Conservation (phyloP, 192 early-diverging fungal genomes). For the Coemansia javaensis region DNA sequence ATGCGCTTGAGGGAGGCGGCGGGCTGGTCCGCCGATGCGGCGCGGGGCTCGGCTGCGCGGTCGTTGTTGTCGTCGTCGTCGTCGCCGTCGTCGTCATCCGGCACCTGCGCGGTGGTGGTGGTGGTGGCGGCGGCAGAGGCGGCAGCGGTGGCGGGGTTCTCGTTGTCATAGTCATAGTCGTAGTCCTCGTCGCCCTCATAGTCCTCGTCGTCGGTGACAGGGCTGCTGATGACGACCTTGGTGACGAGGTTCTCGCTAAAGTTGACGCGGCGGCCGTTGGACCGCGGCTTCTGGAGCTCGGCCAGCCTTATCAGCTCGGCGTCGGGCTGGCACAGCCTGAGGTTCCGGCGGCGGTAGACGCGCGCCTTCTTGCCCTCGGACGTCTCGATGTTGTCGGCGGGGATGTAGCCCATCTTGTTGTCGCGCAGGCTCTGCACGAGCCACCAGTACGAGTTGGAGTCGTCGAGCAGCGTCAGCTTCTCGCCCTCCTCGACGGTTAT, state of each 20-base stretch:
- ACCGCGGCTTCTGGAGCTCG: constrained; percentile 6
- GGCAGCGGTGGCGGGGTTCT: constrained; percentile 9
- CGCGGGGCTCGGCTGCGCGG: no score
- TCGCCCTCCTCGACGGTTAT: constrained; percentile 68
- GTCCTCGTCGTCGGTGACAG: constrained; percentile 28
- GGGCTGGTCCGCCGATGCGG: no score
- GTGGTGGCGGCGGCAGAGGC: constrained; percentile 1
- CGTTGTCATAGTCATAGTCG: constrained; percentile 28
- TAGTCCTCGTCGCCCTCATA: constrained; percentile 34
- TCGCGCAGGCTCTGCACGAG: constrained; percentile 56
- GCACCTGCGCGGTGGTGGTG: constrained; percentile 1
- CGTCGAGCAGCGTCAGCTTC: constrained; percentile 67
- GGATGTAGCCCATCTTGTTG: constrained; percentile 71
- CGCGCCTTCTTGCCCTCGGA: constrained; percentile 63
- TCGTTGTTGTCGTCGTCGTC: no score
- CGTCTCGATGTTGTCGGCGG: constrained; percentile 66
- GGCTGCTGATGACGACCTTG: constrained; percentile 31
- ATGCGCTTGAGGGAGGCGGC: no score
- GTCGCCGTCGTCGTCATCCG: constrained; percentile 14
- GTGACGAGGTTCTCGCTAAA: constrained; percentile 39
- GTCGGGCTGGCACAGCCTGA: constrained; percentile 47
- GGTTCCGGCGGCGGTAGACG: constrained; percentile 62
- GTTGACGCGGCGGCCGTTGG: constrained; percentile 23
- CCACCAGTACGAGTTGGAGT: constrained; percentile 76
- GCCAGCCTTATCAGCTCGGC: constrained; percentile 21